Evolutionary conservation across 768 basidiomycete species (phyloP).

Genomic region (Termitomyces sp.): DNA sequence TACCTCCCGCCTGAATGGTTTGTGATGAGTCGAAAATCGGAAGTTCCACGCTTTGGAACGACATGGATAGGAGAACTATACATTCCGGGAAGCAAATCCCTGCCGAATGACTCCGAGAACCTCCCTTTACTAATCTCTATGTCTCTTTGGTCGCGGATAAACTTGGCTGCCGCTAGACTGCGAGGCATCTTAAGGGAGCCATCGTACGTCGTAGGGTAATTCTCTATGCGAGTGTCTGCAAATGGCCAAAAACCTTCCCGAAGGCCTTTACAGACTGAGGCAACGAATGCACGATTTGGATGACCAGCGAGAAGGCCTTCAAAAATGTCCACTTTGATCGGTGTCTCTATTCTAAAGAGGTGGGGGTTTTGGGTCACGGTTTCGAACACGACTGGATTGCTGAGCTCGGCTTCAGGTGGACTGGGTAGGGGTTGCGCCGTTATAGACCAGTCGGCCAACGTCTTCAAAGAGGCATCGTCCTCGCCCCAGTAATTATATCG

Average conservation of each 20-base stretch:
- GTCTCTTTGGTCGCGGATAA: slow-evolving; percentile 3
- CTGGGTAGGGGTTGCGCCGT: not conserved
- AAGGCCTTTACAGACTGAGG: slow-evolving; percentile 5
- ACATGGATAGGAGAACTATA: not conserved
- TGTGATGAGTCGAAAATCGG: not conserved
- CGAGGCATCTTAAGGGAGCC: not conserved
- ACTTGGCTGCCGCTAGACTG: not conserved
- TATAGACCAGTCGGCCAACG: not conserved
- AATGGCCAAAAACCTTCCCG: slow-evolving; percentile 5
- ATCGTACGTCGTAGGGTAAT: not conserved
- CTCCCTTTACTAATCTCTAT: not conserved
- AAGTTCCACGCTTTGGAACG: not conserved
- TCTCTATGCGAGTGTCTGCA: not conserved
- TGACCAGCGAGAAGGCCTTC: not conserved
- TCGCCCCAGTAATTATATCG: not conserved
- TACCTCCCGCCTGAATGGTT: not conserved
- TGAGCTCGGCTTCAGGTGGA: not conserved
- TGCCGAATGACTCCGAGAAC: slow-evolving; percentile 1
- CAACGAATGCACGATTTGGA: not conserved
- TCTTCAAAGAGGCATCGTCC: not conserved
- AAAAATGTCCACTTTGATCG: not conserved
- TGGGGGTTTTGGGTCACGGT: not conserved
- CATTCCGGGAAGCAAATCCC: not conserved
- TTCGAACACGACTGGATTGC: not conserved
- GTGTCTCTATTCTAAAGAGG: slow-evolving; percentile 4